Evolutionary conservation across 805 yeast genomes (phyloP).

Genomic region (Myxozyma monticola): DNA sequence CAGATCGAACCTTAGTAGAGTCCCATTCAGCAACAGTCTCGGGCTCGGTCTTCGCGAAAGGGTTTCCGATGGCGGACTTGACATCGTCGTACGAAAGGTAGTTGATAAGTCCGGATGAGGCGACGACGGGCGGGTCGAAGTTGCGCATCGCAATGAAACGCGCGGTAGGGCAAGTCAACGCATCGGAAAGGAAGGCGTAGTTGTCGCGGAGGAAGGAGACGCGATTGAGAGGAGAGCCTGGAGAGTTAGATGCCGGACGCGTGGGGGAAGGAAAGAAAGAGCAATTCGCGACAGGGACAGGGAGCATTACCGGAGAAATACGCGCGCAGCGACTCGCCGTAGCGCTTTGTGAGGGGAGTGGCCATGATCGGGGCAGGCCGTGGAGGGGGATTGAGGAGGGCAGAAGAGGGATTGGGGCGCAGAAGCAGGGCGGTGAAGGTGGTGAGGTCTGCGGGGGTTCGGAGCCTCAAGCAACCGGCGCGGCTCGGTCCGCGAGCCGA

Average conservation of each 20-base stretch:
- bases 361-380: no score
- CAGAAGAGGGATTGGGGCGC: neutral
- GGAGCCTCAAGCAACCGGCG: no score
- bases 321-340: slow-evolving; percentile 26
- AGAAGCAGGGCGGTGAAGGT: neutral
- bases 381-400: no score
- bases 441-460: no score
- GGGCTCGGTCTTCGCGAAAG: slow-evolving; percentile 35
- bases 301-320: slow-evolving; percentile 28
- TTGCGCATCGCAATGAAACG: slow-evolving; percentile 49
- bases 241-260: slow-evolving; percentile 25
- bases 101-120: slow-evolving; percentile 32
- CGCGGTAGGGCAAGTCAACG: slow-evolving; percentile 49
- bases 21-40: slow-evolving; percentile 40
- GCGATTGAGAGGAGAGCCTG: slow-evolving; percentile 59
- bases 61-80: slow-evolving; percentile 40
- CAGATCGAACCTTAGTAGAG: slow-evolving; percentile 38
- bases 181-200: slow-evolving; percentile 49
- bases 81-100: slow-evolving; percentile 42
- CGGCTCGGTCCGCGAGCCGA: no score
- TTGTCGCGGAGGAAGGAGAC: slow-evolving; percentile 65
- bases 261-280: no score
- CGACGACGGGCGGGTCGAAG: slow-evolving; percentile 31
- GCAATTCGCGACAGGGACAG: no score
- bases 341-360: slow-evolving; percentile 31